Base-by-base conservation (phyloP, 2,329 filamentous ascomycete species). In the Colletotrichum shisoi region DNA sequence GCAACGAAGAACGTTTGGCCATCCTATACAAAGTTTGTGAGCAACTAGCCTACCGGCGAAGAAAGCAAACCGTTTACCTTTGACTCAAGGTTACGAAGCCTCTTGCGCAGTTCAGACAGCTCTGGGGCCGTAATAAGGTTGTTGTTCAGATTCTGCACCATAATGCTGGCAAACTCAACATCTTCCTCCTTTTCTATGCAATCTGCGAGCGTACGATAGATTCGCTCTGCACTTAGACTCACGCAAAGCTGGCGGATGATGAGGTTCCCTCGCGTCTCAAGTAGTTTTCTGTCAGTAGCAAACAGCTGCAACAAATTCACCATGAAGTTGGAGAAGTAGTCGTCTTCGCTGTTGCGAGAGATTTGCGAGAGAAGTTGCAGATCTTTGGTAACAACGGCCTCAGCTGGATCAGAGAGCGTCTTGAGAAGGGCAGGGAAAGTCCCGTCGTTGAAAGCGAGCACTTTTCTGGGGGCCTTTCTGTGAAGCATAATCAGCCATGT, bases 101-200 rank as follows among this genome's bases (percentile, higher is more conserved):
- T 85, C 77, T 97, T 97, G 52, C 95, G 88, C 70, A 99, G 83
- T 72, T 98, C 96, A 1, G 92, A 89, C 37, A 99, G 83, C 78
- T 99, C 94, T 0, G 96, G 95, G 0, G 96, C 95, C 1, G 96
- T 99, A 71, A 99, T 97, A 62, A 99, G 88, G 73, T 99, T 99
- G 78, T 99, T 99, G 81, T 99, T 99, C 59, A 99, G 84, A 74
- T 98, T 98, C 77, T 99, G 95, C 37, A 99, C 93, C 95, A 99
- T 99, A 73, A 99, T 98, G 76, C 94, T 97, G 17, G 95, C 94
- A 78, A 99, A 99, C 76, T 99, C 96, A 48, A 99, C 88, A 76
- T 99, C 95, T 79, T 98, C 95, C 77, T 99, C 95, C 75, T 94
- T 96, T 77, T 98, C 95, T 11, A 99, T 91, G 72, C 95, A 97